Percentiles rank a stretch among this genome's conserved stretches.
These are phyloP conservation scores for Perilla frutescens DNA, from an alignment of 257 asterid genomes.

Conservation along the genomic window DNA sequence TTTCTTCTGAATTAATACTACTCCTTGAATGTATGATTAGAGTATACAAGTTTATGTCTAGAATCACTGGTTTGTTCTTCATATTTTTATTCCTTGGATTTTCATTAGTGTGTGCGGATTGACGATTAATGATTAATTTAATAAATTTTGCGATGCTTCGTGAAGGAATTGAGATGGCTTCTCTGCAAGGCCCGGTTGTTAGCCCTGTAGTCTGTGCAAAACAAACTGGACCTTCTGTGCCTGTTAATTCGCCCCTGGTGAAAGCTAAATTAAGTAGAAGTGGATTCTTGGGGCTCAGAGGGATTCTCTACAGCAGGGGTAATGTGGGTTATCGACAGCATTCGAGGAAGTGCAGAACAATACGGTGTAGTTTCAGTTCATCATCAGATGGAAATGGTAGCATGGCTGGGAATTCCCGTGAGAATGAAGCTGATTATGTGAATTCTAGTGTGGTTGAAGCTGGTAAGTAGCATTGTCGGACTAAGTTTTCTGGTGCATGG, in stretches of 20 bases:
- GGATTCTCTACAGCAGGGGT: conserved; percentile 37
- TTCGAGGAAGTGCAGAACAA: conserved; percentile 39
- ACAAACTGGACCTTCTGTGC: conserved; percentile 54
- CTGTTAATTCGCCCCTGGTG: conserved; percentile 48
- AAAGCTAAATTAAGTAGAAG: conserved; percentile 54
- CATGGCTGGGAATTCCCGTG: conserved; percentile 77
- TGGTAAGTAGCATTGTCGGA: conserved; percentile 48
- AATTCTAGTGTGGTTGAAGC: conserved; percentile 93
- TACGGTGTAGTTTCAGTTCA: conserved; percentile 74
- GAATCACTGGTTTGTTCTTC: neutral
- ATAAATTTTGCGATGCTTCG: conserved; percentile 28
- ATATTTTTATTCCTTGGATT: neutral
- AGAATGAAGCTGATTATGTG: conserved; percentile 82
- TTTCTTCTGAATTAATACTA: neutral
- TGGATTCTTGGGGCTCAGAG: conserved; percentile 60
- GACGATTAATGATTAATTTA: neutral
- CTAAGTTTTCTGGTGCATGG: conserved; percentile 7
- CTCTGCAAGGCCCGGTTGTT: conserved; percentile 69
- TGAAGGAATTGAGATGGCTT: conserved; percentile 56
- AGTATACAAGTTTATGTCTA: neutral
- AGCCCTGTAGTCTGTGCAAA: conserved; percentile 70
- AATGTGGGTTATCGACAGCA: conserved; percentile 35
- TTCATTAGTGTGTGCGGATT: neutral
- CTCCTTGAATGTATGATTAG: neutral
- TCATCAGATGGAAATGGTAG: conserved; percentile 88